Evolutionary conservation across 352 stramenopile genomes (phyloP).

Genomic region (Phytophthora pseudosyringae): DNA sequence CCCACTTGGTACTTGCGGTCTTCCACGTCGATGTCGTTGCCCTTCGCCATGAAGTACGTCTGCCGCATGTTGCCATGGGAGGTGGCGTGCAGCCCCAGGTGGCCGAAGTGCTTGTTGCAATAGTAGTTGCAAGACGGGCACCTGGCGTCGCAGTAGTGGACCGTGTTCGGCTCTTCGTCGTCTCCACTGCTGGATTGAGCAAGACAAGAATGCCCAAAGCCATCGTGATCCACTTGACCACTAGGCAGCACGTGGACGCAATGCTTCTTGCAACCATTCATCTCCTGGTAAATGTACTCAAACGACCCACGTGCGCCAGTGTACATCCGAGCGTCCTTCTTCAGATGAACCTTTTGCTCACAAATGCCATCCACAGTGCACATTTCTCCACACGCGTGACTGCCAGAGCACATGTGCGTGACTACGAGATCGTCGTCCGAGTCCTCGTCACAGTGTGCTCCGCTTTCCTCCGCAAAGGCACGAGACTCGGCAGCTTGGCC

Average conservation of each 20-base stretch:
- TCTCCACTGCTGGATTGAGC: constrained; percentile 9
- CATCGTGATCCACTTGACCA: constrained; percentile 43
- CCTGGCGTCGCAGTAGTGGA: constrained; percentile 62
- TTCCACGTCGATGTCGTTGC: constrained; percentile 52
- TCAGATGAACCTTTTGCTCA: constrained; percentile 63
- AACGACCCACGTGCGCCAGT: constrained; percentile 51
- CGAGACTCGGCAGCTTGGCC: constrained; percentile 25
- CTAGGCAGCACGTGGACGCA: constrained; percentile 42
- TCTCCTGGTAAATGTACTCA: constrained; percentile 68
- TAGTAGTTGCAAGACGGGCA: constrained; percentile 73
- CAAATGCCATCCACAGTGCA: constrained; percentile 65
- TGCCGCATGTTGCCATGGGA: constrained; percentile 76
- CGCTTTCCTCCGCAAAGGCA: constrained; percentile 30
- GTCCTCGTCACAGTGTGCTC: neutral
- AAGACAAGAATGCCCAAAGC: constrained; percentile 46
- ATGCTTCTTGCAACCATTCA: constrained; percentile 70
- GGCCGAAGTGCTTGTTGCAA: constrained; percentile 59
- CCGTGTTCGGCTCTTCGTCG: constrained; percentile 5
- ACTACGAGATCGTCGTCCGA: neutral
- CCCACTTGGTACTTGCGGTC: constrained; percentile 45
- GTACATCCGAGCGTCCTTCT: constrained; percentile 59
- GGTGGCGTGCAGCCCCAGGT: constrained; percentile 56
- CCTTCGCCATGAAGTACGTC: constrained; percentile 67
- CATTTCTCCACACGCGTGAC: constrained; percentile 48
- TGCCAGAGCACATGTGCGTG: constrained; percentile 54